These are phyloP conservation scores for Mortierella antarctica DNA, from an alignment of 192 early-diverging fungal species.

Conservation along the genomic window DNA sequence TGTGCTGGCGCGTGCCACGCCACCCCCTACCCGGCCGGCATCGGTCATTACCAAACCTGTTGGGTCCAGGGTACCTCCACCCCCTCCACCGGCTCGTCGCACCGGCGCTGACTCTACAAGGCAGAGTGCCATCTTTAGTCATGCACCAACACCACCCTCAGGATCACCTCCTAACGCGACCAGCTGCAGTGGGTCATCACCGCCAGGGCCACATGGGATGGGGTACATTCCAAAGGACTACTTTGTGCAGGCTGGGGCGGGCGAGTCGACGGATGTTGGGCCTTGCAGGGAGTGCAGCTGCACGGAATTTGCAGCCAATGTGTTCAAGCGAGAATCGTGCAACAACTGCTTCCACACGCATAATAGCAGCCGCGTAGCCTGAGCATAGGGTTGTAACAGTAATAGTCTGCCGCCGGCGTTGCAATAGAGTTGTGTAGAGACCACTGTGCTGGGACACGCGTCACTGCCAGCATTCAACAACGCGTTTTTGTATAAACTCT, in stretches of 20 bases:
- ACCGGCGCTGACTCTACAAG: background rate
- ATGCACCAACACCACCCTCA: slow-evolving; percentile 16
- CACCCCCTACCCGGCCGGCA: slow-evolving; percentile 15
- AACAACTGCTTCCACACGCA: slow-evolving; percentile 86
- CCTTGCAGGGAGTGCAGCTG: slow-evolving; percentile 73
- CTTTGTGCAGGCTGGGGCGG: background rate
- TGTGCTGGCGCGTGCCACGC: slow-evolving; percentile 8
- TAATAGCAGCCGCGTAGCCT: background rate
- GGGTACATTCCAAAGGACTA: slow-evolving; percentile 36
- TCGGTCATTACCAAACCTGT: background rate
- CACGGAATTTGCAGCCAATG: slow-evolving; percentile 75
- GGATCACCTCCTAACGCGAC: slow-evolving; percentile 13
- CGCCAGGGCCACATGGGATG: slow-evolving; percentile 8
- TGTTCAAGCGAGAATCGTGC: slow-evolving; percentile 77
- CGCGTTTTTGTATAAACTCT: too few relatives aligned
- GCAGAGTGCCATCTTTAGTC: background rate
- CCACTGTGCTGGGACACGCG: background rate
- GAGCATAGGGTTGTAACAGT: background rate
- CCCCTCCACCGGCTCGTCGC: slow-evolving; percentile 18
- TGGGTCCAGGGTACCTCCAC: slow-evolving; percentile 22
- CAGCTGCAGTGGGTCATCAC: background rate
- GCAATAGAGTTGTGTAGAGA: background rate
- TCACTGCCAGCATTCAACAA: background rate
- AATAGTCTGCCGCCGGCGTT: too few relatives aligned
- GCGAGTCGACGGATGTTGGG: background rate